Base-by-base conservation (phyloP, 352 stramenopile genomes). In the Phytophthora quininea region DNA sequence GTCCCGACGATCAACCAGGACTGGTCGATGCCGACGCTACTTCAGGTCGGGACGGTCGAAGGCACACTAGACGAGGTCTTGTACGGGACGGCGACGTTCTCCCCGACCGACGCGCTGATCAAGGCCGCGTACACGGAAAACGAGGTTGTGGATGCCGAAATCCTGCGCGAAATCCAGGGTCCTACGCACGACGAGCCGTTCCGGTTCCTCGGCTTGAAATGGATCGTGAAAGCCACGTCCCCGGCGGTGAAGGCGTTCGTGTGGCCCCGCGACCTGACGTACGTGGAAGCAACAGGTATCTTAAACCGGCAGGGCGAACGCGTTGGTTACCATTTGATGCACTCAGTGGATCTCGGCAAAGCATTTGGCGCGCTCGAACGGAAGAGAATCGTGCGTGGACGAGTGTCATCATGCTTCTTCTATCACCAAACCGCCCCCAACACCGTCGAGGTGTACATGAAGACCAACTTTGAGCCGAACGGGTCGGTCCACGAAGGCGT, bases 241-340 rank as follows among this genome's bases (percentile, higher is more conserved):
- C 59, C 74, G 7, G 42, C 62, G 0, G 64, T 83, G 4, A 76
- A 76, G 11, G 64, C 71, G 3, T 76, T 81, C 48, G 64, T 76
- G 31, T 82, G 74, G 62, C 71, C 71, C 6, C 74, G 76, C 0
- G 81, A 90, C 54, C 40, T 85, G 14, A 76, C 81, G 1, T 81
- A 82, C 59, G 54, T 87, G 10, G 74, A 82, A 48, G 64, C 64
- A 8, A 86, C 79, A 48, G 80, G 82, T 15, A 66, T 87, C 12
- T 71, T 82, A 8, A 65, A 72, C 45, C 79, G 76, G 2, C 49
- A 66, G 1, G 65, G 79, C 5, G 79, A 87, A 46, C 74, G 81
- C 12, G 62, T 89, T 14, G 82, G 82, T 3, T 89, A 81, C 69
- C 71, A 87, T 32, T 54, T 91, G 45, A 82, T 80, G 69, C 75